Evolutionary conservation across 2,329 filamentous ascomycete species (phyloP), one percentile per base, ranked within the genome.

Genomic region (Aspergillus luchuensis): DNA sequence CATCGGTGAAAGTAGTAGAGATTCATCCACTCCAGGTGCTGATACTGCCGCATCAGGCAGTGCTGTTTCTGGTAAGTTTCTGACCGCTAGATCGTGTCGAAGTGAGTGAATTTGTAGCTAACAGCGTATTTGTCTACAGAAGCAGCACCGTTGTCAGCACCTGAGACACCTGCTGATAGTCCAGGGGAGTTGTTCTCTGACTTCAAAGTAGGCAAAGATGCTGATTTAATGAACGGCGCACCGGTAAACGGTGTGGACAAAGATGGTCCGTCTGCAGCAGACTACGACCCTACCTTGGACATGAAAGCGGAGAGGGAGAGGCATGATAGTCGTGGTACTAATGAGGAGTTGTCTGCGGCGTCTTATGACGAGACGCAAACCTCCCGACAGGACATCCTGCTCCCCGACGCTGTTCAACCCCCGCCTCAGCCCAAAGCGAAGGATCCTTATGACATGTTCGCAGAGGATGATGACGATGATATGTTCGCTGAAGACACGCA

Each of bases 211-310:
- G 79, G 85, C 69, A 85, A 87, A 68, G 89, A 91, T 71, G 82
- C 86, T 59, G 85, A 88, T 66, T 85, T 87, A 75, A 90, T 91
- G 71, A 66, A 74, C 63, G 65, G 71, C 68, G 64, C 72, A 59
- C 66, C 75, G 65, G 67, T 77, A 64, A 67, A 73, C 45, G 74
- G 73, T 66, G 75, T 77, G 64, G 85, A 87, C 49, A 84, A 85
- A 56, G 89, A 95, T 69, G 91, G 89, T 6, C 90, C 91, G 5
- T 97, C 92, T n/a, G 93, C 93, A 49, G 92, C 92, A 61, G 91
- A 97, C 75, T 97, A 97, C 73, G 91, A 97, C 71, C 93, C 93
- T 1, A 95, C 89, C 1, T 82, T 88, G 67, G 93, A 97, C 72
- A 95, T 94, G 90, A 84, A 89, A 73, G 91, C 96, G 74, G 92